phyloP scores from a whole-genome alignment of 306 rosid genomes.

The Mimosa bimucronata region DNA sequence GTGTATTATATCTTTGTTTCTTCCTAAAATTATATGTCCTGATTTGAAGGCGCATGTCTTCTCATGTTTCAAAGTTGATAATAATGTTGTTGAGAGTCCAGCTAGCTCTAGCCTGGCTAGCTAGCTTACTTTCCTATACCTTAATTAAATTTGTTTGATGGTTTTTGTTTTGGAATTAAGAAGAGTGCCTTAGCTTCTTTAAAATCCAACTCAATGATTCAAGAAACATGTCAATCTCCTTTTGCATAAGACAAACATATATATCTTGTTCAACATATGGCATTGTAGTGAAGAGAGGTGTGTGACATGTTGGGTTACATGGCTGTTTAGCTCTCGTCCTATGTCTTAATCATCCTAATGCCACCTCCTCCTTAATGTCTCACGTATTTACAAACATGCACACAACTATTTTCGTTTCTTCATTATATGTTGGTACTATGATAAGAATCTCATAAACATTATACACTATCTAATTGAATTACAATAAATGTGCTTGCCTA shows the following conservation, averaged over 20 bases:
- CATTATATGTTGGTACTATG: neutral
- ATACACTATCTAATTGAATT: neutral
- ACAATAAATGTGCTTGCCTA: no score
- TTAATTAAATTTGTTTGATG: slow-evolving; percentile 49
- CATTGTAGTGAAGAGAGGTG: slow-evolving; percentile 47
- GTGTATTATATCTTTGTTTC: slow-evolving; percentile 61
- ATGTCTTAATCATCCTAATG: slow-evolving; percentile 40
- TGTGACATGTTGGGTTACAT: slow-evolving; percentile 63
- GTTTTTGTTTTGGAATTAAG: slow-evolving; percentile 43
- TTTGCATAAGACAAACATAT: slow-evolving; percentile 66
- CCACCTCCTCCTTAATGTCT: slow-evolving; percentile 4
- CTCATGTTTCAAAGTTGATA: slow-evolving; percentile 54
- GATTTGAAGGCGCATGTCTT: slow-evolving; percentile 62
- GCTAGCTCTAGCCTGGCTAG: neutral
- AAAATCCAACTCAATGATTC: slow-evolving; percentile 43
- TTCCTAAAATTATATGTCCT: slow-evolving; percentile 57
- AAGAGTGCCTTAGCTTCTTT: slow-evolving; percentile 40
- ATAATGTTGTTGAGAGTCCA: slow-evolving; percentile 39
- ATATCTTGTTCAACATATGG: slow-evolving; percentile 56
- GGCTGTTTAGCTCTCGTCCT: slow-evolving; percentile 59
- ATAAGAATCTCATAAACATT: neutral
- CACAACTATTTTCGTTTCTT: neutral
- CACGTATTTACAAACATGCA: no score
- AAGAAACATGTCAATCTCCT: slow-evolving; percentile 41
- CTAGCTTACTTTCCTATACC: neutral